Conservation (phyloP, 768 basidiomycete genomes). For the Leucocoprinus birnbaumii region DNA sequence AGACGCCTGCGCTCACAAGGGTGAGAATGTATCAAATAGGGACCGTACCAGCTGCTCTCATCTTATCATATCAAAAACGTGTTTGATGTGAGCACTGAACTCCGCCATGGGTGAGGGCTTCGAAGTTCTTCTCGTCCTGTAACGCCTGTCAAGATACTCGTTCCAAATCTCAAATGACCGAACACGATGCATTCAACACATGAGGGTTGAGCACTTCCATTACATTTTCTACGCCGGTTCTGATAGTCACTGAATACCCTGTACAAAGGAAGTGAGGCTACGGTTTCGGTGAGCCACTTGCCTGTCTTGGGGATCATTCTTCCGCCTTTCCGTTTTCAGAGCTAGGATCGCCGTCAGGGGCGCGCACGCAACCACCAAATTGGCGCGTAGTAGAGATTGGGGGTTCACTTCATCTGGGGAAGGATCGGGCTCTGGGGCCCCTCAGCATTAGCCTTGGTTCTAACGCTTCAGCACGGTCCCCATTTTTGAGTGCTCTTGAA, state of each 20-base stretch:
- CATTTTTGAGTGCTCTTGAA: too few species aligned
- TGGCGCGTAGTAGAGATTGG: neutral
- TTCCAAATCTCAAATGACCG: neutral
- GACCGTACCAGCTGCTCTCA: neutral
- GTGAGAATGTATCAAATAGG: neutral
- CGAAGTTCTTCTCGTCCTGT: constrained; percentile 2
- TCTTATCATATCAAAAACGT: constrained; percentile 12
- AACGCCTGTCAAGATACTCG: neutral
- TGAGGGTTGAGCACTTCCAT: neutral
- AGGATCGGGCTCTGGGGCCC: too few species aligned
- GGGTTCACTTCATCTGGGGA: too few species aligned
- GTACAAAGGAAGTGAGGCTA: neutral
- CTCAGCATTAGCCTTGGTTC: too few species aligned
- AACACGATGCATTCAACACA: constrained; percentile 1
- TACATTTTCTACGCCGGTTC: neutral
- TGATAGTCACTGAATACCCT: neutral
- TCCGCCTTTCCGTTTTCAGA: too few species aligned
- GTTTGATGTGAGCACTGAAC: constrained; percentile 1
- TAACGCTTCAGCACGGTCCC: too few species aligned
- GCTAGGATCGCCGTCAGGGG: too few species aligned
- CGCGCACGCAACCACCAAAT: neutral
- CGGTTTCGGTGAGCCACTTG: neutral
- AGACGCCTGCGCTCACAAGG: neutral
- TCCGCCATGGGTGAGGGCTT: constrained; percentile 7
- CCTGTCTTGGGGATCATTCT: neutral